These are phyloP conservation scores for Auricularia sp. DNA, from an alignment of 768 basidiomycete species.

Conservation along the genomic window DNA sequence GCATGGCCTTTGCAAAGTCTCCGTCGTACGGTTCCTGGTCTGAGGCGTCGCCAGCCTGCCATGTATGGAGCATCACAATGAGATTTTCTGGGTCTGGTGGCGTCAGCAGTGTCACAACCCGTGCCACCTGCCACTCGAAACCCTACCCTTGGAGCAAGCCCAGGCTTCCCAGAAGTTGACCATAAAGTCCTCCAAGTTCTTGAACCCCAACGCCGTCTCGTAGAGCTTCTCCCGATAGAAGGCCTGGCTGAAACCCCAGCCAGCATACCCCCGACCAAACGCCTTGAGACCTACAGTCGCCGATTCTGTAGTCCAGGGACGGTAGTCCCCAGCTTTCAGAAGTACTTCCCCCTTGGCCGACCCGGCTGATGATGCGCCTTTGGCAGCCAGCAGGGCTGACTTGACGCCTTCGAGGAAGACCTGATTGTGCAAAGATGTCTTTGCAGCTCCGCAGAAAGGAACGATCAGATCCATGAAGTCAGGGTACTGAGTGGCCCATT, in stretches of 20 bases:
- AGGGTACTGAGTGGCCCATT: constrained; percentile 6
- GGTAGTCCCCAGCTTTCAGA: not conserved
- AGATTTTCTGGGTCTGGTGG: constrained; percentile 42
- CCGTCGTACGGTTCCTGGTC: constrained; percentile 22
- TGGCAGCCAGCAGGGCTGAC: constrained; percentile 2
- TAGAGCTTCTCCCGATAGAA: not conserved
- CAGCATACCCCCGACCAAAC: not conserved
- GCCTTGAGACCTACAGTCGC: not conserved
- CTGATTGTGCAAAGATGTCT: not conserved
- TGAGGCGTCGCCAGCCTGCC: constrained; percentile 42
- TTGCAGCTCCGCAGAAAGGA: constrained; percentile 1
- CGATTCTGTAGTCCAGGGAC: not conserved
- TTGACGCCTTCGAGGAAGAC: constrained; percentile 6
- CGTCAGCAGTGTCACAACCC: not conserved
- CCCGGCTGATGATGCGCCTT: not conserved
- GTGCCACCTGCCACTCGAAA: not conserved
- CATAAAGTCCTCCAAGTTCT: constrained; percentile 5
- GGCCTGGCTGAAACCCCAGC: not conserved
- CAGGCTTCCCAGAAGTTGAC: constrained; percentile 3
- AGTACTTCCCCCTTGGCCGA: not conserved
- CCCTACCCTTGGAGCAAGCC: not conserved
- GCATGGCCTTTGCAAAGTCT: constrained; percentile 32
- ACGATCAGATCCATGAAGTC: constrained; percentile 2
- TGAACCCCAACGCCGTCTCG: not conserved
- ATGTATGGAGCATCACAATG: constrained; percentile 38